Conservation (phyloP, 1,284 basidiomycete species). For the Ganoderma sinense region DNA sequence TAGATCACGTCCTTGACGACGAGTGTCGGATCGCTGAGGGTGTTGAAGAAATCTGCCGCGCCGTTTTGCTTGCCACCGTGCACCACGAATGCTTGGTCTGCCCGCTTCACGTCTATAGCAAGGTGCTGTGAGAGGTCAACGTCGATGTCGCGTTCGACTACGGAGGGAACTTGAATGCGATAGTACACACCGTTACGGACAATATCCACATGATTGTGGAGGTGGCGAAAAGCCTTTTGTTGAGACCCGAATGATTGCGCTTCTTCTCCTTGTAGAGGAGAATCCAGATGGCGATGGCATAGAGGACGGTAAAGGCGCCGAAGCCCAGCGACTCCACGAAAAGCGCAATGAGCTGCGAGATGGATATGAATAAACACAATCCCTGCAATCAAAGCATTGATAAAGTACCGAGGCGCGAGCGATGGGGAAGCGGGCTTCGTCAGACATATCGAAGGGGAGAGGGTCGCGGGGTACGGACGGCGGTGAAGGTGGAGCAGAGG, state of each 20-base stretch:
- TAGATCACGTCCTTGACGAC: constrained; percentile 31
- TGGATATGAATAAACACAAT: background rate
- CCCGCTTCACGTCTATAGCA: constrained; percentile 24
- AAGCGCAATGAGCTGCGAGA: constrained; percentile 19
- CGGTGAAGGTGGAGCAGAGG: background rate
- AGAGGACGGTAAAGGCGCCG: constrained; percentile 31
- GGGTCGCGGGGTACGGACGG: background rate
- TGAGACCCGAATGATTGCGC: constrained; percentile 21
- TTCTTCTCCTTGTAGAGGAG: constrained; percentile 29
- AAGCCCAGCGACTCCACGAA: constrained; percentile 29
- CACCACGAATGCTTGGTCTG: constrained; percentile 24
- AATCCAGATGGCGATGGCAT: constrained; percentile 30
- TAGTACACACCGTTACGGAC: constrained; percentile 17
- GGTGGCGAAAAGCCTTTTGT: constrained; percentile 28
- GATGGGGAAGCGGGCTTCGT: constrained; percentile 16
- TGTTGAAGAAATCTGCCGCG: constrained; percentile 20
- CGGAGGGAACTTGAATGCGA: background rate
- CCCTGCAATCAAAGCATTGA: too few species aligned
- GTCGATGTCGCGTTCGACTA: background rate
- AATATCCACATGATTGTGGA: constrained; percentile 29
- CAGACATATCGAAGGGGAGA: constrained; percentile 12
- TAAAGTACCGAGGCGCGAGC: constrained; percentile 16
- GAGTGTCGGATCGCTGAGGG: constrained; percentile 23
- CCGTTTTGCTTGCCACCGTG: constrained; percentile 19
- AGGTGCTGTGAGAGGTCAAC: constrained; percentile 19